Evolutionary conservation across 2,329 filamentous ascomycete genomes (phyloP), one percentile per base, ranked within the genome.

Genomic region (Aspergillus aculeatus): DNA sequence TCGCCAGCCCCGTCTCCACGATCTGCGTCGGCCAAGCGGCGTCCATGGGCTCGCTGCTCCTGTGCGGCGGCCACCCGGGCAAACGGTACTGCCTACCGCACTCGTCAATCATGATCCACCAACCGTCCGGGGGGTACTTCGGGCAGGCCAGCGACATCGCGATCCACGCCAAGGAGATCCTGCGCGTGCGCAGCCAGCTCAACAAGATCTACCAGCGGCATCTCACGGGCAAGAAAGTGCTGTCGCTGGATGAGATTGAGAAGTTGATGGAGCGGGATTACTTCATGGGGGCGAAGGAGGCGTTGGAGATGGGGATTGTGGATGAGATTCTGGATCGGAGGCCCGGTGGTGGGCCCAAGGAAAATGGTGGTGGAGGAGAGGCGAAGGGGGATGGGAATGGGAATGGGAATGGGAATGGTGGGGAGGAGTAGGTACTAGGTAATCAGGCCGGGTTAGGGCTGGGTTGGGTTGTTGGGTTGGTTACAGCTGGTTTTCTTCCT

Each of bases 211-310:
- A 97, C 74, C 86, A 88, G 74, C 80, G 83, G 55, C 95, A 99
- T 75, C 80, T 99, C 71, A 97, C 93, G 3, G 74, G 77, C 29
- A 76, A 76, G 69, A 89, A 86, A 75, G 82, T 87, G 54, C 88
- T 92, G 74, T 87, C 83, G 35, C 71, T 96, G 38, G 88, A 92
- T 52, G 90, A 96, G 71, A 90, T 99, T 71, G 94, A 95, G 76
- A 91, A 89, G 73, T 84, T 97, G 75, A 98, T 99, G 94, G 95
- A 99, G 81, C 83, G 95, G 59, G 95, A 99, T 75, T 95, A 95
- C 71, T 98, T 97, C 69, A 84, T 99, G 83, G 89, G 89, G 57
- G 92, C 93, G 0, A 81, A 91, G 50, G 93, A 99, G 80, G 95
- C 95, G 9, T 81, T 92, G 69, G 91, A 96, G 54, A 84, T 96